Evolutionary conservation across 2,329 filamentous ascomycete species (phyloP), one percentile per base, ranked within the genome.

Genomic region (Hypoxylon sp.): DNA sequence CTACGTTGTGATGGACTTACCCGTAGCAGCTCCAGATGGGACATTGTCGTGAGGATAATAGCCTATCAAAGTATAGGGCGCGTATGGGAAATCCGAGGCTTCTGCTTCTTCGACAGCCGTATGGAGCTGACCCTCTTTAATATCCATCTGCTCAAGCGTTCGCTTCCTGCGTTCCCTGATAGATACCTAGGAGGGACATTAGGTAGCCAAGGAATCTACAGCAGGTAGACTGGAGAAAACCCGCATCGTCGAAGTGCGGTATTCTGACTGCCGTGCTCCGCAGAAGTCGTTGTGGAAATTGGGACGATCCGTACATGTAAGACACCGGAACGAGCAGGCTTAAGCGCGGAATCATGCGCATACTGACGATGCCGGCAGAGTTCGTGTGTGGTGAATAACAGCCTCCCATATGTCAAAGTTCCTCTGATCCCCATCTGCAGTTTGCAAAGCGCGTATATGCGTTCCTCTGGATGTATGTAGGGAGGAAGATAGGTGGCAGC

Each of bases 261-360:
- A 40, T 45, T 60, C 52, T 62, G 55, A 47, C 56, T 48, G 52
- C 41, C 54, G 55, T 59, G 62, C 55, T 59, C 48, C 48, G 45
- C 58, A 54, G 47, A 53, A 60, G 56, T 58, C 41, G 61, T 48
- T 60, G 63, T 66, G 61, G 50, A 62, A n/a, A 66, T 61, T 47
- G 49, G 41, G 20, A 64, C 56, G 55, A 57, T 58, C 61, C 61
- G 64, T 66, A 48, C 60, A 64, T 62, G 54, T 59, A 56, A 24
- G 49, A 58, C 26, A 55, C 60, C 55, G 57, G 57, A 67, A 67
- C 55, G 55, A 64, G 64, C 61, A 67, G 62, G 66, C 67, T 66
- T 55, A 67, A 57, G 61, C 60, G 58, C 54, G 57, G 46, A 54
- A 61, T 57, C 64, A 70, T 63, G 69, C 67, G 63, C 69, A 66